These are phyloP conservation scores for Colletotrichum kahawae DNA, from an alignment of 2,329 filamentous ascomycete genomes.

Conservation along the genomic window DNA sequence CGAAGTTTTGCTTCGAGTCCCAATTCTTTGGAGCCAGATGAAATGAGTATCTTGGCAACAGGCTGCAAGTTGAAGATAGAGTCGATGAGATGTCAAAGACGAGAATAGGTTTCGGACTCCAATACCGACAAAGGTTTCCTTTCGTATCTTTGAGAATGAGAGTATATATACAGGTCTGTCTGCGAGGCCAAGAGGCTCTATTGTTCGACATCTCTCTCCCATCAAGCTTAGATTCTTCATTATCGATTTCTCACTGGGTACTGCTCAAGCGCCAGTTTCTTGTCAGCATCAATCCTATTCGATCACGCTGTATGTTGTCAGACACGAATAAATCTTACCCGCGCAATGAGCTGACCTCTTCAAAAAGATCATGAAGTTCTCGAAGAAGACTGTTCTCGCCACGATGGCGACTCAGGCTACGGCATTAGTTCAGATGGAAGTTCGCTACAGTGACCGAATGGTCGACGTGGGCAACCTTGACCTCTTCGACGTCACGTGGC, in stretches of 20 bases:
- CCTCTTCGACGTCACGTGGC: conserved; percentile 18
- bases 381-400: background rate
- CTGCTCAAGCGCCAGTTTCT: background rate
- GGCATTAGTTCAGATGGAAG: conserved; percentile 18
- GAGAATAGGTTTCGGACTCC: background rate
- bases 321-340: accelerated
- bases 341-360: accelerated
- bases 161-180: background rate
- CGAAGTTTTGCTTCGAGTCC: background rate
- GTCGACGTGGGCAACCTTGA: conserved; percentile 23
- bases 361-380: conserved; percentile 15
- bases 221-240: background rate
- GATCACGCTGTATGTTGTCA: background rate
- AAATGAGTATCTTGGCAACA: background rate
- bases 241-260: background rate
- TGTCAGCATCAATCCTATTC: background rate
- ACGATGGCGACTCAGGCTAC: conserved; percentile 3
- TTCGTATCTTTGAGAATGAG: background rate
- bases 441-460: conserved; percentile 23
- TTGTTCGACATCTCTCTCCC: background rate
- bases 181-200: background rate
- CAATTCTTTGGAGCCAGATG: background rate
- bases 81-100: accelerated
- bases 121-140: background rate
- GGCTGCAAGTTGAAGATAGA: background rate